Conservation (phyloP, 768 basidiomycete species). For the Leccinum barrowsii region DNA sequence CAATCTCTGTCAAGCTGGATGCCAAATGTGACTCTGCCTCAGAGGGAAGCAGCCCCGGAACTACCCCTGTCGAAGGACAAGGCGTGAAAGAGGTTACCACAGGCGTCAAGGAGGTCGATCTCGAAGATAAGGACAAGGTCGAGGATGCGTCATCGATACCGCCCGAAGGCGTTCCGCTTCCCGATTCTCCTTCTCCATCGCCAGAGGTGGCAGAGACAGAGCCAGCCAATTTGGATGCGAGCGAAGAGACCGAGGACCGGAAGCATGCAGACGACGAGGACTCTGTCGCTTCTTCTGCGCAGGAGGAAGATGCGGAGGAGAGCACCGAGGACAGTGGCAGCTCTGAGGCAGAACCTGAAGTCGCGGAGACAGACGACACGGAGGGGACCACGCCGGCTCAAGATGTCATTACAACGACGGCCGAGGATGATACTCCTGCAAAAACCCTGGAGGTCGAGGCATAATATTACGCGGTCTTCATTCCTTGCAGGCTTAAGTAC, state of each 20-base stretch:
- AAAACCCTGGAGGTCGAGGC: constrained; percentile 20
- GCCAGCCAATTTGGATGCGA: background rate
- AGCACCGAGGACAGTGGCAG: constrained; percentile 1
- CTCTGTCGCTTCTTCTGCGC: constrained; percentile 25
- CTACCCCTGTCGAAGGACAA: constrained; percentile 32
- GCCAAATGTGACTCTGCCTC: constrained; percentile 23
- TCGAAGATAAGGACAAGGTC: constrained; percentile 39
- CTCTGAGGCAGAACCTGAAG: constrained; percentile 1
- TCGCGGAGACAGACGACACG: constrained; percentile 3
- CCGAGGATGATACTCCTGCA: constrained; percentile 8
- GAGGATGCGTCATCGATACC: constrained; percentile 11
- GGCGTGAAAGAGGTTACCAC: constrained; percentile 69
- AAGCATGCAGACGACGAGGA: constrained; percentile 12
- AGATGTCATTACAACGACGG: constrained; percentile 1
- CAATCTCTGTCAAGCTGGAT: constrained; percentile 22
- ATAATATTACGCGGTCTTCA: constrained; percentile 8
- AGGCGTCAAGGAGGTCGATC: constrained; percentile 66
- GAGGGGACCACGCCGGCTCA: background rate
- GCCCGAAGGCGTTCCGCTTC: constrained; percentile 37
- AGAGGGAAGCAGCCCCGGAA: constrained; percentile 12
- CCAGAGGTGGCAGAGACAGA: constrained; percentile 11
- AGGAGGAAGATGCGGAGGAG: constrained; percentile 4
- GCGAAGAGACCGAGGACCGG: constrained; percentile 13
- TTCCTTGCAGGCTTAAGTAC: constrained; percentile 23
- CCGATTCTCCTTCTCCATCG: constrained; percentile 34